Percentiles rank a stretch among this genome's conserved stretches.
Evolutionary conservation across 2,329 filamentous ascomycete species (phyloP).

Genomic region (Amesomyces nigricolor): DNA sequence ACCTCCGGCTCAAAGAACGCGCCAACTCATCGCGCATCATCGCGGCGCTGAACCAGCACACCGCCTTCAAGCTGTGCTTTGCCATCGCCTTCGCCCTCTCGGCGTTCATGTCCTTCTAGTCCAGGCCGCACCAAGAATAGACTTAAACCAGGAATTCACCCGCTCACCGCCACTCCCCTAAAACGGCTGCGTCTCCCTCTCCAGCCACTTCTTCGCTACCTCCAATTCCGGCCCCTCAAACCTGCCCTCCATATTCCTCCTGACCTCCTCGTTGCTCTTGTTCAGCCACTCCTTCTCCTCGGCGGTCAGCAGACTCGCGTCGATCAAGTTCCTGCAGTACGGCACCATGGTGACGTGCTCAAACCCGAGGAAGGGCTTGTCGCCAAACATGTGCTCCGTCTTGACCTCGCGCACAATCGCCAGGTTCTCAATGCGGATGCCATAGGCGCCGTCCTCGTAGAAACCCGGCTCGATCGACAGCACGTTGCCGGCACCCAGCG

Average conservation of each 20-base stretch:
- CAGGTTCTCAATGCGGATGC: conserved; percentile 94
- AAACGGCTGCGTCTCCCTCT: conserved; percentile 73
- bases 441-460: conserved; percentile 92
- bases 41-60: conserved; percentile 50
- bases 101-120: conserved; percentile 50
- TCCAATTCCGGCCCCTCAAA: conserved; percentile 64
- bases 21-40: conserved; percentile 38
- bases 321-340: conserved; percentile 83
- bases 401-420: conserved; percentile 85
- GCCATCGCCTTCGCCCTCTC: conserved; percentile 67
- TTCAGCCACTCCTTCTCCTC: conserved; percentile 84
- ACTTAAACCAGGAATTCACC: background rate
- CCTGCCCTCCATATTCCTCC: conserved; percentile 71
- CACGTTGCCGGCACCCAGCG: conserved; percentile 86
- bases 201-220: conserved; percentile 67
- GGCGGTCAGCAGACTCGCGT: conserved; percentile 63
- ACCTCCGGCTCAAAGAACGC: conserved; percentile 35
- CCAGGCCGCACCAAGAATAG: background rate
- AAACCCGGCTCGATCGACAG: conserved; percentile 95
- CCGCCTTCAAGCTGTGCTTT: conserved; percentile 64
- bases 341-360: conserved; percentile 98
- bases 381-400: conserved; percentile 82
- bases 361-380: conserved; percentile 90
- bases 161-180: conserved; percentile 22
- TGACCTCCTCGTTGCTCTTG: conserved; percentile 73